A percentile compares a stretch with the other conserved stretches of the same genome.
Conservation (phyloP, 805 yeast genomes). For the Pichia californica region DNA sequence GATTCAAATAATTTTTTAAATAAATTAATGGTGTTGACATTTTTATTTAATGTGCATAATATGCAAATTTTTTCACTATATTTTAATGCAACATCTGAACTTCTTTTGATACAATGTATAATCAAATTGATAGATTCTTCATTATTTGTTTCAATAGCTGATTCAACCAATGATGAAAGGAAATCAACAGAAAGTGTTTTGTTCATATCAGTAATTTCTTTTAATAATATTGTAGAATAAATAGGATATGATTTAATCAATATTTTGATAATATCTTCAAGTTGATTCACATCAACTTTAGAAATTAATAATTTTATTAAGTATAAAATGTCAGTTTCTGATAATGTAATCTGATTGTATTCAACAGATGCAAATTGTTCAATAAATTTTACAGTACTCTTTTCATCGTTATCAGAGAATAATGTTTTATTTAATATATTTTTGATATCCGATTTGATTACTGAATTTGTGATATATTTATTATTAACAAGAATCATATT, state of each 20-base stretch:
- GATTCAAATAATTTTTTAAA: slow-evolving; percentile 29
- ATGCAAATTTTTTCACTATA: slow-evolving; percentile 32
- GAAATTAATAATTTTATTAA: slow-evolving; percentile 28
- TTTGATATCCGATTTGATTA: slow-evolving; percentile 4
- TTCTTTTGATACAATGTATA: slow-evolving; percentile 42
- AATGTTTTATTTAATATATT: slow-evolving; percentile 23
- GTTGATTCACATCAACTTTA: slow-evolving; percentile 29
- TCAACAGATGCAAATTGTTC: slow-evolving; percentile 26
- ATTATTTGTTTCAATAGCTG: slow-evolving; percentile 18
- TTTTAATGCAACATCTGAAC: slow-evolving; percentile 51
- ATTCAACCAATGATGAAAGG: slow-evolving; percentile 34
- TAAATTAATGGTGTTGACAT: background rate
- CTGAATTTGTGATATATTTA: background rate
- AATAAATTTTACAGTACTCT: slow-evolving; percentile 26
- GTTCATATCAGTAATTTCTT: slow-evolving; percentile 42
- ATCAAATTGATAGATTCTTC: slow-evolving; percentile 38
- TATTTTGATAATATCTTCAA: slow-evolving; percentile 44
- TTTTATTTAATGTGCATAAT: background rate
- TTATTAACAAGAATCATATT: slow-evolving; percentile 13
- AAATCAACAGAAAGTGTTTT: slow-evolving; percentile 50
- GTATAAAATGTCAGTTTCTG: slow-evolving; percentile 21
- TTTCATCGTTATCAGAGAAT: slow-evolving; percentile 21
- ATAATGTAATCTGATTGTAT: slow-evolving; percentile 11
- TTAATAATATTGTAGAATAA: slow-evolving; percentile 38
- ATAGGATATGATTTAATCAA: slow-evolving; percentile 35